Evolutionary conservation across 768 basidiomycete genomes (phyloP), one percentile per base, ranked within the genome.

Genomic region (Pilatotrama ljubarskyi): DNA sequence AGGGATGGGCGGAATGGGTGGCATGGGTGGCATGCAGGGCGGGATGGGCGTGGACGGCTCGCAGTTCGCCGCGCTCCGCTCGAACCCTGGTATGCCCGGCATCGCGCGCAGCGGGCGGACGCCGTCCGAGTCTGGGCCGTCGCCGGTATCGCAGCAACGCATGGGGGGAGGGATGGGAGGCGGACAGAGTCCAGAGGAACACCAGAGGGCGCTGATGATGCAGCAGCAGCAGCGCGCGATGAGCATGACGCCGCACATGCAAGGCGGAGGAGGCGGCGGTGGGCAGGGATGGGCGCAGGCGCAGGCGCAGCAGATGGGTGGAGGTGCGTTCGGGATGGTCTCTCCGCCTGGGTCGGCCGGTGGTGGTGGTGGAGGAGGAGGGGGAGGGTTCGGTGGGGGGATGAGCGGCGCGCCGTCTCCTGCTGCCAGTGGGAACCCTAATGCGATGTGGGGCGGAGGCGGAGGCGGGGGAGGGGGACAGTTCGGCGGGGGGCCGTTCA

Each of bases 31-130:
- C 43, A 41, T 32, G 29, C 29, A 32, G 29, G 10, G 29, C 71
- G 72, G n/a, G n/a, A n/a, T 83, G 68, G 11, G 65, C 64, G 73
- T 61, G 68, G 72, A 51, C 68, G 73, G 65, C 73, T 77, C 44
- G 24, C 66, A 66, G 55, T 81, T 82, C 58, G 79, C 83, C 13
- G 76, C 78, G 5, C 72, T 86, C 29, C 78, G 84, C 18, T 86
- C 85, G 41, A 86, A 84, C 67, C 74, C 78, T 41, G 72, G 82
- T 20, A 86, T 90, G 53, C 88, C 87, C 0, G 88, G 88, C 13
- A 91, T 91, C 52, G 87, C 89, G 20, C 78, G 90, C 66, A 90
- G 85, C 64, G 82, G 84, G 50, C 80, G 88, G 55, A 90, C 90
- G 41, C 90, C 90, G n/a, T 84, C 87, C 17, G 89, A 91, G 60